These are phyloP conservation scores for Rubus parviflorus DNA, from an alignment of 306 rosid species.

Conservation along the genomic window DNA sequence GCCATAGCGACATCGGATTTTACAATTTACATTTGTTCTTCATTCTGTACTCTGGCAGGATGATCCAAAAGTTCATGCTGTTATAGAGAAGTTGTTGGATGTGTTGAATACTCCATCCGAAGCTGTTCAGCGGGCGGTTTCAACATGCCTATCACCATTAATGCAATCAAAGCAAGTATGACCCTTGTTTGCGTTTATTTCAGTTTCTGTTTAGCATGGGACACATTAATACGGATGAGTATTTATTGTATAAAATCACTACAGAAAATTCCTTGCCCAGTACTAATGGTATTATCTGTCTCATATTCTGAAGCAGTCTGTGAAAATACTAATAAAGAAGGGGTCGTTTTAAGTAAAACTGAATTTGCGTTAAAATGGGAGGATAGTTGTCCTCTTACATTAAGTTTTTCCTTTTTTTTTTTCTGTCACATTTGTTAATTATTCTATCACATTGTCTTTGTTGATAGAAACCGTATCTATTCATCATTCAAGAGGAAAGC, in stretches of 20 bases:
- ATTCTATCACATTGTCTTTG: neutral
- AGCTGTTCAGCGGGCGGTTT: constrained; percentile 98
- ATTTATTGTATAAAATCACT: neutral
- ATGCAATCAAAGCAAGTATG: constrained; percentile 91
- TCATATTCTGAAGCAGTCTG: neutral
- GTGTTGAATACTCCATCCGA: constrained; percentile 95
- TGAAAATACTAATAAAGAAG: neutral
- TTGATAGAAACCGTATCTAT: neutral
- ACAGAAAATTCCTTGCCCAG: neutral
- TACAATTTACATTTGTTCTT: constrained; percentile 13
- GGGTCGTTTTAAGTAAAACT: neutral
- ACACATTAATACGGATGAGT: neutral
- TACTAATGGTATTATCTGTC: neutral
- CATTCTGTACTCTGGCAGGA: constrained; percentile 51
- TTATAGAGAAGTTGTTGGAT: constrained; percentile 91
- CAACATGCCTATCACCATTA: constrained; percentile 85
- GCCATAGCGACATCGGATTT: neutral
- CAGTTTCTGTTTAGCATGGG: neutral
- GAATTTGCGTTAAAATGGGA: neutral
- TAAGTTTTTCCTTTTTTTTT: neutral
- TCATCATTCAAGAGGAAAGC: constrained; percentile 17
- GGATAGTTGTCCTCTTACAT: constrained; percentile 2
- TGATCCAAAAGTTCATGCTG: constrained; percentile 90
- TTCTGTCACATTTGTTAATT: neutral
- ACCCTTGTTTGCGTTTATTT: neutral